Evolutionary conservation across 164 flowering plant species (phyloP), one percentile per base, ranked within the genome.

Genomic region (Pachysandra terminalis): DNA sequence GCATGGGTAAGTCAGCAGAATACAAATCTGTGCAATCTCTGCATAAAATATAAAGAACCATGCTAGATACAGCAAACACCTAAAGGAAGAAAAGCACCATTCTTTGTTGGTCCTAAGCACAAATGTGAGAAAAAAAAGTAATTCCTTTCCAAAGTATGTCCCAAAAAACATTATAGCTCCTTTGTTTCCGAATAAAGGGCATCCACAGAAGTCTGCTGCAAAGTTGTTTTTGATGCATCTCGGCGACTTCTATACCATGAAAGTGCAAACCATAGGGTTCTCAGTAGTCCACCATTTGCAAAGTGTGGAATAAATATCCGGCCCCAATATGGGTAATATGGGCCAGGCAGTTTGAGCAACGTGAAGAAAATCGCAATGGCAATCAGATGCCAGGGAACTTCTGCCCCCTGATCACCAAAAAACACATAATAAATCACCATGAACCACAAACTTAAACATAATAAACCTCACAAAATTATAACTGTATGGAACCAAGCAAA

Each of bases 321-420:
- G 3, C 90, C 93, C 98, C 97, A 93, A 25, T 82, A 91, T 21
- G 97, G 96, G 60, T 87, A 91, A 73, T 84, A 85, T 9, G 98
- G 97, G 7, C 98, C 98, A 1, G 89, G 91, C 71, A 93, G 76
- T 72, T 93, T 93, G 69, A 93, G 79, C 80, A 91, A 28, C 10
- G 82, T 75, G 80, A 89, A 88, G 82, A 91, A 77, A 52, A 79
- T 48, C 19, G 84, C 89, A 58, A 84, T 75, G 22, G 78, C 78
- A 56, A 85, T 68, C 74, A 91, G 73, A 85, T 91, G 94, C 93
- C 93, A 89, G 0, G 97, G 93, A 57, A 82, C 84, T 75, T 83
- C 85, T 55, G 84, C 85, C 64, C 84, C 82, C 98, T 91, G 86
- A 45, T 25, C 66, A 61, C 54, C 21, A 76, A 75, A 74, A 24